Base-by-base conservation (phyloP, 2,329 filamentous ascomycete species). In the Exserohilum rostratum region DNA sequence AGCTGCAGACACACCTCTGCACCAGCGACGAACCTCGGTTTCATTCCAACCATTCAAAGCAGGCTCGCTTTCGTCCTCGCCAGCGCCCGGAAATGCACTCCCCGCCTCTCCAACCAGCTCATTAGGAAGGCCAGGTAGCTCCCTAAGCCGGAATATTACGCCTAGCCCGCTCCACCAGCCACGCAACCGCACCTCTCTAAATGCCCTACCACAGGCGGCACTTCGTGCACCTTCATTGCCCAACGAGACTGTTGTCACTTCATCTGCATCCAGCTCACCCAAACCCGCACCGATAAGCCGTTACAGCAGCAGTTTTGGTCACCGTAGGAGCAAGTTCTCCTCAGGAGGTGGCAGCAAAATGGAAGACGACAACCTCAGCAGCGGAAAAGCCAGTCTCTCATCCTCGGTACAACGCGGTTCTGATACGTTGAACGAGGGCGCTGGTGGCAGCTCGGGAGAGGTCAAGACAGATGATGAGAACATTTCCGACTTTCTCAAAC, bases 41-140 rank as follows among this genome's bases (percentile, higher is more conserved):
- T 96, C 91, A 0, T 96, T 97, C 67, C 91, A 96, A 65, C 93
- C 93, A 0, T 99, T 99, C 80, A 99, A 99, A 76, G 91, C 93
- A 12, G 93, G 93, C 10, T 96, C 93, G 1, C 80, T 98, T n/a
- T 96, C 93, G 2, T 91, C 90, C 3, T 97, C 93, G 4, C 93
- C 93, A 15, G 80, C 83, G n/a, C 76, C 79, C 27, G 76, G 69
- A n/a, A 58, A 79, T 4, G 78, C 80, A 35, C 77, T 82, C 35
- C 79, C 80, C n/a, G 77, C 78, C 6, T 86, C 83, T 6, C 84
- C 83, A 27, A 78, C 82, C 56, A 81, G 77, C 20, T 79, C 78
- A 2, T 64, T 80, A 20, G 74, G 76, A 48, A 76, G 79, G 52
- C 69, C 67, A 12, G 50, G 64, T 37, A 67, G 64, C 34, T 63